Evolutionary conservation across 306 rosid species (phyloP).

Genomic region (Lathyrus oleraceus): DNA sequence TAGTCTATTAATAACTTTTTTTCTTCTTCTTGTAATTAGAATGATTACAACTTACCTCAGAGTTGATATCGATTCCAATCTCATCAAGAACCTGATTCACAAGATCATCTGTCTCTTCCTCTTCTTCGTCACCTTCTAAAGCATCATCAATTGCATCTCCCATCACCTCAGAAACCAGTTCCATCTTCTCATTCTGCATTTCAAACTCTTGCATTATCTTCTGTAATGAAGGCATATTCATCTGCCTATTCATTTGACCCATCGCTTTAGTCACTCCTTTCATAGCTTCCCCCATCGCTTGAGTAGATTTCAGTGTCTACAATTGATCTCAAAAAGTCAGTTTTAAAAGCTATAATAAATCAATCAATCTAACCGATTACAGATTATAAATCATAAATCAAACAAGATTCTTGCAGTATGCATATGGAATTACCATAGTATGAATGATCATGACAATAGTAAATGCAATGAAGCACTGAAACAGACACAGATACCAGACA

Average conservation of each 20-base stretch:
- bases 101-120: conserved; percentile 89
- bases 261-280: conserved; percentile 98
- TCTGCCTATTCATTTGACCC: conserved; percentile 98
- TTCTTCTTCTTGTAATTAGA: background rate
- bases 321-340: conserved; percentile 24
- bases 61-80: conserved; percentile 76
- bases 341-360: conserved; percentile 3
- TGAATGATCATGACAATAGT: background rate
- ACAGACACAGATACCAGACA: background rate
- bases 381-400: background rate
- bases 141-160: conserved; percentile 97
- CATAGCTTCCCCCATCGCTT: conserved; percentile 99
- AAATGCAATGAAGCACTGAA: background rate
- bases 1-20: background rate
- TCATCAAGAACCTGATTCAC: conserved; percentile 96
- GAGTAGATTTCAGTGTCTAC: conserved; percentile 92
- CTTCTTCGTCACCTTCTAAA: conserved; percentile 96
- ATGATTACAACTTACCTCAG: conserved; percentile 54
- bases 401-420: background rate
- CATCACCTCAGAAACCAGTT: conserved; percentile 79
- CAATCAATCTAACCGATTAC: background rate
- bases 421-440: background rate
- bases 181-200: conserved; percentile 94
- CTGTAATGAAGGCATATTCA: conserved; percentile 93
- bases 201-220: conserved; percentile 96